phyloP scores from a whole-genome alignment of 192 early-diverging fungal species.

The Kickxella alabastrina region DNA sequence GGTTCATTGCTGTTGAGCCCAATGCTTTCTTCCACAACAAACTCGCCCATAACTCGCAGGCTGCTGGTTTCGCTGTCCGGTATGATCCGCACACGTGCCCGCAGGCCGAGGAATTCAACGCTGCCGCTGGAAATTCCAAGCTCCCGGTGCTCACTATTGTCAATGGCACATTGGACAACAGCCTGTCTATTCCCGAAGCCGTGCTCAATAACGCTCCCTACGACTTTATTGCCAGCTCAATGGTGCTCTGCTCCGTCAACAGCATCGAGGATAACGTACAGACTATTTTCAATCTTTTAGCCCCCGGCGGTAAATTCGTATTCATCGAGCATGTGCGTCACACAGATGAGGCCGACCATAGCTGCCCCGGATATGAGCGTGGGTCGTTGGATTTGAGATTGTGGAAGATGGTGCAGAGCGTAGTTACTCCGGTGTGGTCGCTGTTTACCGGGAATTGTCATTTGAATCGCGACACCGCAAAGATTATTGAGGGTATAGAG shows the following conservation, averaged over 20 bases:
- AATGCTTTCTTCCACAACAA: conserved; percentile 13
- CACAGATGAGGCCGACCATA: conserved; percentile 9
- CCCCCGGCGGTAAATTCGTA: conserved; percentile 29
- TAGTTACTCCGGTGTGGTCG: conserved; percentile 11
- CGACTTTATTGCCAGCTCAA: conserved; percentile 26
- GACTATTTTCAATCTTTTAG: conserved; percentile 18
- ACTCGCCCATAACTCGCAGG: conserved; percentile 15
- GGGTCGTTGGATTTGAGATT: conserved; percentile 1
- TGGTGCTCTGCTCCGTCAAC: conserved; percentile 37
- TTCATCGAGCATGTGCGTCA: conserved; percentile 46
- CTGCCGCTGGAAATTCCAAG: neutral
- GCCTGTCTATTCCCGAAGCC: conserved; percentile 8
- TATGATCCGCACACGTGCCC: conserved; percentile 26
- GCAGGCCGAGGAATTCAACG: neutral
- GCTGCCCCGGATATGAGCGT: conserved; percentile 1
- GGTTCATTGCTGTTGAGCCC: conserved; percentile 32
- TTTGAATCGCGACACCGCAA: conserved; percentile 22
- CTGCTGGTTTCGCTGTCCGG: conserved; percentile 17
- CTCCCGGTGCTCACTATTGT: conserved; percentile 26
- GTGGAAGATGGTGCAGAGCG: conserved; percentile 20
- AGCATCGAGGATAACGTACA: conserved; percentile 21
- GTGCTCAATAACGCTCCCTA: conserved; percentile 27
- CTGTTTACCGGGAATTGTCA: conserved; percentile 26
- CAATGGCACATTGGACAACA: conserved; percentile 34
- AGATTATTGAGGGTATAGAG: conserved; percentile 7